Conservation (phyloP, 2,329 filamentous ascomycete genomes). For the Aspergillus viridinutans region DNA sequence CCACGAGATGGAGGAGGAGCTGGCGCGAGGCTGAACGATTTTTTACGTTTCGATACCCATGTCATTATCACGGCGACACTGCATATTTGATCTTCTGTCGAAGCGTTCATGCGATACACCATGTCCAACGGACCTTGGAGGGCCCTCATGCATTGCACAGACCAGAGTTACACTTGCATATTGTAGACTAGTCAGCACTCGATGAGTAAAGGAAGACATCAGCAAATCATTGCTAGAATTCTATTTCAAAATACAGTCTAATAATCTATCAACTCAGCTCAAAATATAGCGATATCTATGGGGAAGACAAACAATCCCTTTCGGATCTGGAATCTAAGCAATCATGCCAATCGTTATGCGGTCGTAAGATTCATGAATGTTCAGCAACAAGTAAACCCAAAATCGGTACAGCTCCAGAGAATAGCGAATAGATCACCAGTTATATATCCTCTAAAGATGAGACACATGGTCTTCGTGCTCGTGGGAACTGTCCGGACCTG, state of each 20-base stretch:
- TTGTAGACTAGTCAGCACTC: background rate
- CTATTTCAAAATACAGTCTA: background rate
- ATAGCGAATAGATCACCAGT: background rate
- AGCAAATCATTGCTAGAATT: background rate
- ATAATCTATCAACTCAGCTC: background rate
- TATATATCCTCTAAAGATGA: background rate
- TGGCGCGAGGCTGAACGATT: conserved; percentile 11
- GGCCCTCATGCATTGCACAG: background rate
- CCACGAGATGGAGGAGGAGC: conserved; percentile 23
- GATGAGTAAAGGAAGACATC: background rate
- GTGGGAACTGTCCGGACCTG: background rate
- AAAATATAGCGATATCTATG: background rate
- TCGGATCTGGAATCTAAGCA: background rate
- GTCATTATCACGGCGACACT: background rate
- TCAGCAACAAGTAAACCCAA: background rate
- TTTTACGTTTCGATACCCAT: conserved; percentile 5
- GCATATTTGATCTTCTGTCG: background rate
- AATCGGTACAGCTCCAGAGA: background rate
- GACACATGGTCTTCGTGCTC: background rate
- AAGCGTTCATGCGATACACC: background rate
- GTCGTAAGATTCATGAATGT: background rate
- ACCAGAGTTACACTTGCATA: background rate
- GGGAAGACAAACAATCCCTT: background rate
- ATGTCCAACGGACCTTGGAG: background rate
- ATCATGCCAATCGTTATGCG: background rate